Base-by-base conservation (phyloP, 2,329 filamentous ascomycete species). In the Pezicula rhizophila region DNA sequence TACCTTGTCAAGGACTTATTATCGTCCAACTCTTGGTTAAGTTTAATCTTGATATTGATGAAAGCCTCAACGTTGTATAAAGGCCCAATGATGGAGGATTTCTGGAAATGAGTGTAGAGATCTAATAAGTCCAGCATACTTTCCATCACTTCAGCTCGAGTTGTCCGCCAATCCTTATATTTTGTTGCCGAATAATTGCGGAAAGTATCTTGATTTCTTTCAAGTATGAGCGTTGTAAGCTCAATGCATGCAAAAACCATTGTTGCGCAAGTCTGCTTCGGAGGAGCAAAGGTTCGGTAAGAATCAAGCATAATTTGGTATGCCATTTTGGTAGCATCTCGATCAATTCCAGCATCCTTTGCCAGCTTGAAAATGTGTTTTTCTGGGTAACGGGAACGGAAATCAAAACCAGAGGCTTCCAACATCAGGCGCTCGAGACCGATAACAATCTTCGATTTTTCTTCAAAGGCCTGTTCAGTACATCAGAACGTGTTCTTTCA, bases 341-440 rank as follows among this genome's bases (percentile, higher is more conserved):
- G 76, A 5, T 77, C 73, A 17, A 66, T 58, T 68, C 55, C 52
- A 5, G 55, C 53, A 14, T 55, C 53, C 70, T 61, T 84, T 80
- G 45, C 76, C 23, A 96, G 76, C 70, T 97, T 97, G 57, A 89
- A 77, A 38, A 97, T 73, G 18, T 89, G 76, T 55, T 90, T 88
- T 59, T 96, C 89, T 1, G 92, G 90, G 60, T 95, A 87, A 34
- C 90, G 84, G 50, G 84, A 91, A 33, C 91, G 83, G 64, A 97
- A 97, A 67, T 99, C 92, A 67, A 99, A 99, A 53, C 87, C 85
- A 26, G 91, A 86, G 2, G 89, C 86, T 69, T 99, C 93, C 45
- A 99, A 83, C 68, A 97, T 95, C 48, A 95, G 79, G 5, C 93
- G 81, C 69, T 99, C 93, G 3, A 97, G 79, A 2, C 89, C 89